Evolutionary conservation across 2,329 filamentous ascomycete species (phyloP), one percentile per base, ranked within the genome.

Genomic region (Fusarium pseudonygamai): DNA sequence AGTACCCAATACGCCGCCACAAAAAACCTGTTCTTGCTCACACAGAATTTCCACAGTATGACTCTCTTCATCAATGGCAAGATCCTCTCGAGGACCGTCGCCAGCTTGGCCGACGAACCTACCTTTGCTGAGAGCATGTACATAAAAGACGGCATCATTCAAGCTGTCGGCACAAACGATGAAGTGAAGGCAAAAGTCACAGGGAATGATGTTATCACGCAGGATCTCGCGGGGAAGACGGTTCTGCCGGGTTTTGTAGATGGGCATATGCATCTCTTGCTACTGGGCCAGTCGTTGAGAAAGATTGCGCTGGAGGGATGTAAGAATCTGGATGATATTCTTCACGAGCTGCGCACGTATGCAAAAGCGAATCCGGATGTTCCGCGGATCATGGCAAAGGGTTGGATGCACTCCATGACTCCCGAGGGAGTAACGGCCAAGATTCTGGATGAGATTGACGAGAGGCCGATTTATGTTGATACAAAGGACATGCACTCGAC

Each of bases 191-290:
- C 80, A 8, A 75, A 73, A 16, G 55, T 65, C 30, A 60, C 61
- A 3, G 39, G 47, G 5, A 57, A 69, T 20, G 59, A 69, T 22
- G 45, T 71, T 22, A 14, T 53, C 16, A 75, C 68, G 2, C 74
- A 75, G 34, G 78, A 84, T 37, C 60, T 84, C 7, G 58, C 56
- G 3, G 81, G 82, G 3, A 77, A 76, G 28, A 83, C 82, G 4
- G 80, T 90, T 7, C 80, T 90, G 4, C 88, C 88, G 0, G 85
- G 87, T 20, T 90, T 90, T 79, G 85, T 90, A 43, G 88, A 90
- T 66, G 87, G 86, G 11, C 88, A 90, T 68, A 84, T 89, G 79
- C 88, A 90, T 74, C 82, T 90, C 15, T 82, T 90, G 0, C 81
- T 87, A 15, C 82, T 89, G 1, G 88, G 88, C 3, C 87, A 89